Conservation (phyloP, 345 rosid species). For the Boechera divaricarpa region DNA sequence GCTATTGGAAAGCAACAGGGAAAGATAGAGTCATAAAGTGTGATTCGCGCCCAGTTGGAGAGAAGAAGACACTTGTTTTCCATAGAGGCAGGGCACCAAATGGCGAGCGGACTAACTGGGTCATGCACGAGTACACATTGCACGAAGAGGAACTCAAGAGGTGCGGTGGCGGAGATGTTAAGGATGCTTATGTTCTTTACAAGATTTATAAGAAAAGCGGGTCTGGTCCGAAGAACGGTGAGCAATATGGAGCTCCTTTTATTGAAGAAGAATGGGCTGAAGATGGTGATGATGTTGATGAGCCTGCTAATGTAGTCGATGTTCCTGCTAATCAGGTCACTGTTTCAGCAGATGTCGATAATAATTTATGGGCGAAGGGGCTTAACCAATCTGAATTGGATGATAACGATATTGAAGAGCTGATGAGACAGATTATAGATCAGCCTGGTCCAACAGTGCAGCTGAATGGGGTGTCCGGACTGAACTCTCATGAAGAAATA, state of each 20-base stretch:
- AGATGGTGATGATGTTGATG: slow-evolving; percentile 52
- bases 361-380: slow-evolving; percentile 31
- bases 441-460: slow-evolving; percentile 51
- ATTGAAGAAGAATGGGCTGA: slow-evolving; percentile 82
- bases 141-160: slow-evolving; percentile 78
- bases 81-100: slow-evolving; percentile 82
- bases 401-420: slow-evolving; percentile 53
- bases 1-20: slow-evolving; percentile 96
- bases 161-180: slow-evolving; percentile 64
- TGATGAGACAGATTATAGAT: slow-evolving; percentile 49
- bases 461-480: slow-evolving; percentile 48
- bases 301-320: slow-evolving; percentile 31
- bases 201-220: slow-evolving; percentile 91
- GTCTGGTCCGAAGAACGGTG: slow-evolving; percentile 96
- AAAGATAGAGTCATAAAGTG: slow-evolving; percentile 67
- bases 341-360: slow-evolving; percentile 30
- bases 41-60: slow-evolving; percentile 65
- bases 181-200: slow-evolving; percentile 79
- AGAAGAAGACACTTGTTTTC: slow-evolving; percentile 87
- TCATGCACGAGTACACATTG: slow-evolving; percentile 89
- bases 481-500: slow-evolving; percentile 42
- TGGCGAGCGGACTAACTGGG: slow-evolving; percentile 93
- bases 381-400: slow-evolving; percentile 38
- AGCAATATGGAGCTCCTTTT: slow-evolving; percentile 95
- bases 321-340: slow-evolving; percentile 42